Base-by-base conservation (phyloP, 2,329 filamentous ascomycete genomes). In the Cercospora sp. region DNA sequence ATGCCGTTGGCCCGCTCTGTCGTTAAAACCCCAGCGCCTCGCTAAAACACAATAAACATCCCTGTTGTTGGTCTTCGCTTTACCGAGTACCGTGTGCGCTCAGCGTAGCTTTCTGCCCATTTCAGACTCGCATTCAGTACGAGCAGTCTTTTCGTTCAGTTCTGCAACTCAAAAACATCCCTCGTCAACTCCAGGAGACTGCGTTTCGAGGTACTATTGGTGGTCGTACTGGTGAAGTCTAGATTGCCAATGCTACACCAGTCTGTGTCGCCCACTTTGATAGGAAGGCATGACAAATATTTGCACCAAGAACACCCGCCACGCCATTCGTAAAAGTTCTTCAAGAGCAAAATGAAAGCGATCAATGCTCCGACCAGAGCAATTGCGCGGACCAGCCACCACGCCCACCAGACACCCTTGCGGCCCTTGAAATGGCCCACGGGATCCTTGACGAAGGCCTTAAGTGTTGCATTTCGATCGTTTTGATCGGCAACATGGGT, bases 351-450 rank as follows among this genome's bases (percentile, higher is more conserved):
- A 69, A 97, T 91, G 78, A 98, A 97, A 1, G 90, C 90, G 48
- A 96, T 86, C 39, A 97, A 84, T 36, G 94, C 91, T n/a, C 89
- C 86, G 7, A 97, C 86, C 62, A 99, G 82, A 26, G 91, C 90
- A 0, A 86, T 92, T 0, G 87, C 91, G 18, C 95, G 87, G 30
- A 98, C 85, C 23, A 97, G 80, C 94, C 94, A 98, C 95, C 95
- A 99, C 5, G 83, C 91, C 95, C 95, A 99, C 95, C 95, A 99
- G 7, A 97, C 84, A 23, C 91, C 91, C 79, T 96, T 97, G 18
- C 95, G 87, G 20, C 92, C 93, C 78, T 94, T 94, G 83, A 98
- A 98, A 81, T 97, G 97, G 5, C 88, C 89, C 0, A 87, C 71
- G 0, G 85, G 85, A 64, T 82, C 76, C 70, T 83, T 84, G 26